These are phyloP conservation scores for Nothophoma quercina DNA, from an alignment of 2,329 filamentous ascomycete genomes.

Conservation along the genomic window DNA sequence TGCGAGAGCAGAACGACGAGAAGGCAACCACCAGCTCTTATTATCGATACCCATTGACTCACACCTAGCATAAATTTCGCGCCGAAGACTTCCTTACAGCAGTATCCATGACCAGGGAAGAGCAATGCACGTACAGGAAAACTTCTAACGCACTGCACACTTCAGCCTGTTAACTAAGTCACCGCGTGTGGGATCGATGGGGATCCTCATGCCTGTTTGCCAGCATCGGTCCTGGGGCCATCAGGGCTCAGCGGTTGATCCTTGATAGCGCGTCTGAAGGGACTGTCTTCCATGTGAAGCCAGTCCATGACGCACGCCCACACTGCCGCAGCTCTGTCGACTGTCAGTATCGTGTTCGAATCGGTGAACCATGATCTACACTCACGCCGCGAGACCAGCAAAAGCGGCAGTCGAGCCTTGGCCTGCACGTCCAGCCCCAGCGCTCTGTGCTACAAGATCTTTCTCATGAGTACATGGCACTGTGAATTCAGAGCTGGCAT, in stretches of 20 bases:
- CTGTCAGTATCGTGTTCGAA: background rate
- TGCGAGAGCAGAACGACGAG: no score
- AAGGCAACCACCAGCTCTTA: no score
- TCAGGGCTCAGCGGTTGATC: background rate
- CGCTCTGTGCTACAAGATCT: background rate
- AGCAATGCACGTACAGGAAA: no score
- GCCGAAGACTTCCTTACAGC: no score
- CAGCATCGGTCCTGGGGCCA: no score
- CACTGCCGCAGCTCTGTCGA: background rate
- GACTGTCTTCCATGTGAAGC: background rate
- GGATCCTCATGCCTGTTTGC: no score
- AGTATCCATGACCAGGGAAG: no score
- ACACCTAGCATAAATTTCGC: no score
- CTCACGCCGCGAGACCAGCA: background rate
- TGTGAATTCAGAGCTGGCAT: background rate
- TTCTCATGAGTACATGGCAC: background rate
- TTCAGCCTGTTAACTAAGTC: no score
- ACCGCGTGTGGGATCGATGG: no score
- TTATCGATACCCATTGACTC: no score
- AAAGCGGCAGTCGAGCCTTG: background rate
- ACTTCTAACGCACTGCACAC: no score
- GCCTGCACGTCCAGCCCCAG: background rate
- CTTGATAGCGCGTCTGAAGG: background rate
- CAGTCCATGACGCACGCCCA: background rate
- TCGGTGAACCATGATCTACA: background rate